A percentile compares a stretch with the other conserved stretches of the same genome.
Evolutionary conservation across 176 grass and related monocot species (phyloP).

Genomic region (Eleusine indica): DNA sequence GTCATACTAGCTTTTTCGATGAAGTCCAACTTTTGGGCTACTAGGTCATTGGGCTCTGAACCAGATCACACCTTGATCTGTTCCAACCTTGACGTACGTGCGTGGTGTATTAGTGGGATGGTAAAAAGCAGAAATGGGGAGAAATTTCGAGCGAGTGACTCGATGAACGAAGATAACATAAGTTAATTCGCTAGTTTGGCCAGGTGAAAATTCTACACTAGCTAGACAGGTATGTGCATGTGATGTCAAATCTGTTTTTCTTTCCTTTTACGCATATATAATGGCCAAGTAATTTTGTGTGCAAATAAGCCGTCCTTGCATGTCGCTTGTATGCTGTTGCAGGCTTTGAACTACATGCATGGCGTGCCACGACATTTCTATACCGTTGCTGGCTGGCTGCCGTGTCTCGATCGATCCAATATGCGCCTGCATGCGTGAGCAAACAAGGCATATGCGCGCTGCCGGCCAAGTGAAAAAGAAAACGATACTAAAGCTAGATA

Average conservation of each 20-base stretch:
- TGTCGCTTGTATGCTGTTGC: too few species aligned
- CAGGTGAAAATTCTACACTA: constrained; percentile 22
- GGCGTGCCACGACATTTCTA: too few species aligned
- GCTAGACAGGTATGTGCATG: neutral
- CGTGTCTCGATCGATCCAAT: neutral
- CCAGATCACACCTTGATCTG: constrained; percentile 36
- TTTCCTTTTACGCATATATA: too few species aligned
- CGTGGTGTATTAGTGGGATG: constrained; percentile 23
- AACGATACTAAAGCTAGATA: neutral
- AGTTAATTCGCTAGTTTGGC: constrained; percentile 33
- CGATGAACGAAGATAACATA: constrained; percentile 18
- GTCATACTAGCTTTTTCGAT: constrained; percentile 22
- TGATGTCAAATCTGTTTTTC: too few species aligned
- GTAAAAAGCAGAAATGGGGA: constrained; percentile 27
- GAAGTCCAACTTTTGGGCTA: constrained; percentile 42
- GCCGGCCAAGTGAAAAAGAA: neutral
- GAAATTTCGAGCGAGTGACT: constrained; percentile 4
- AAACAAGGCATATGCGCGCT: neutral
- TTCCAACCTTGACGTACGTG: constrained; percentile 44
- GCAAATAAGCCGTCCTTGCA: too few species aligned
- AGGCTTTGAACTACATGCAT: too few species aligned
- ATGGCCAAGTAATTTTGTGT: too few species aligned
- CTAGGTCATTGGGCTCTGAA: neutral
- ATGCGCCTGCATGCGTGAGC: constrained; percentile 7
- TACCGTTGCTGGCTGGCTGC: neutral